Evolutionary conservation across 176 grass and related monocot genomes (phyloP).

Genomic region (Dendrocalamus sinicus): DNA sequence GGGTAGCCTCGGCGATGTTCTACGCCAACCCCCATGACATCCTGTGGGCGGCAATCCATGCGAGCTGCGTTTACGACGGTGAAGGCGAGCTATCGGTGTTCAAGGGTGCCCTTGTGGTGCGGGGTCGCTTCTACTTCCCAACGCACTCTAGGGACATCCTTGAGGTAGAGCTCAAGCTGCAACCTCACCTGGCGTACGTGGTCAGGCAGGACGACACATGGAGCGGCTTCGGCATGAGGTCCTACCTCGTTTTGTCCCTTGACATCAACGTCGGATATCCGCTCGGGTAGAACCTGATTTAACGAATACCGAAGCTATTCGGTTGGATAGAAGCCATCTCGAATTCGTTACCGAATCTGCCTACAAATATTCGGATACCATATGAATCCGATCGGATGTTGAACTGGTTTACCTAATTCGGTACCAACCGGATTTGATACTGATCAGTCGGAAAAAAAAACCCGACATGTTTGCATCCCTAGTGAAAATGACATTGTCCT

Average conservation of each 20-base stretch:
- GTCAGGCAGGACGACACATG: background rate
- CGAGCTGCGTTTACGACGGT: too few relatives aligned
- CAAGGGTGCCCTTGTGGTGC: background rate
- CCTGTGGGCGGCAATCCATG: background rate
- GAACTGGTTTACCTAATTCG: too few relatives aligned
- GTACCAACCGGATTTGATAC: too few relatives aligned
- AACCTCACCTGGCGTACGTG: conserved; percentile 5
- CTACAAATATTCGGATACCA: too few relatives aligned
- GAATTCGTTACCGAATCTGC: too few relatives aligned
- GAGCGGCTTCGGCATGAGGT: background rate
- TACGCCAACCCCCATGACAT: background rate
- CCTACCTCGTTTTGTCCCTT: background rate
- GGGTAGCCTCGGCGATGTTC: background rate
- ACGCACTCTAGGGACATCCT: background rate
- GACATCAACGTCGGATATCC: background rate
- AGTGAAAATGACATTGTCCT: too few relatives aligned
- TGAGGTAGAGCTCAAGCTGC: background rate
- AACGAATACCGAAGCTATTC: too few relatives aligned
- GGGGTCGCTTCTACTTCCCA: background rate
- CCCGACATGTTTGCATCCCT: too few relatives aligned
- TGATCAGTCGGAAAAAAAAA: too few relatives aligned
- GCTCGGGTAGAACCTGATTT: too few relatives aligned
- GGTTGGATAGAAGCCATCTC: too few relatives aligned
- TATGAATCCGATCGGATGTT: too few relatives aligned
- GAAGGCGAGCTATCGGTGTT: background rate